Conservation (phyloP, 306 rosid species). For the Cicer yamashitae region DNA sequence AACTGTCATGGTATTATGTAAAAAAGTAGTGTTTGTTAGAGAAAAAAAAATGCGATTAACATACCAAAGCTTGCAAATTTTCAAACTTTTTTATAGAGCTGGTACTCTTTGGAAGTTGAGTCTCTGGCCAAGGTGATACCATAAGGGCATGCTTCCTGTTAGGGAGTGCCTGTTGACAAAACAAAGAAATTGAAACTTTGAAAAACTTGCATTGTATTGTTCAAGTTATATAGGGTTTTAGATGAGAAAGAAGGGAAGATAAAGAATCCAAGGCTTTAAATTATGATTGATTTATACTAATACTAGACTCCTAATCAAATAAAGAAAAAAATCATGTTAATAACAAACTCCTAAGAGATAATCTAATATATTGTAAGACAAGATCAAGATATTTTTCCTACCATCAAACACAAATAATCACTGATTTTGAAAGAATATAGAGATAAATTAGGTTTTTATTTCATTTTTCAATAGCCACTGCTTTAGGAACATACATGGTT, state of each 20-base stretch:
- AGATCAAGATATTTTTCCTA: neutral
- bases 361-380: neutral
- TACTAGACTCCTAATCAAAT: neutral
- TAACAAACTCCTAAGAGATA: neutral
- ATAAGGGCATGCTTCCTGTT: conserved; percentile 78
- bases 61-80: conserved; percentile 87
- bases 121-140: conserved; percentile 85
- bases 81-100: conserved; percentile 80
- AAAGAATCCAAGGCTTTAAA: conserved; percentile 8
- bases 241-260: conserved; percentile 5
- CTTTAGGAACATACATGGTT: neutral
- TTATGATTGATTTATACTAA: conserved; percentile 2
- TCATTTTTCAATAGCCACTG: neutral
- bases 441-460: conserved; percentile 6
- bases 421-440: neutral
- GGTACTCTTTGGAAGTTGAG: conserved; percentile 68
- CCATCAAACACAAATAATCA: neutral
- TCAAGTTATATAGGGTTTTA: conserved; percentile 1
- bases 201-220: neutral
- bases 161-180: conserved; percentile 80
- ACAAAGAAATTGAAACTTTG: conserved; percentile 3
- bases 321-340: neutral
- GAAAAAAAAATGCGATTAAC: conserved; percentile 44
- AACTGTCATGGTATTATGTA: neutral
- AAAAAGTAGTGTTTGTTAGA: conserved; percentile 5